Percentiles rank a stretch among this genome's conserved stretches.
Evolutionary conservation across 306 rosid species (phyloP).

Genomic region (Abrus precatorius): DNA sequence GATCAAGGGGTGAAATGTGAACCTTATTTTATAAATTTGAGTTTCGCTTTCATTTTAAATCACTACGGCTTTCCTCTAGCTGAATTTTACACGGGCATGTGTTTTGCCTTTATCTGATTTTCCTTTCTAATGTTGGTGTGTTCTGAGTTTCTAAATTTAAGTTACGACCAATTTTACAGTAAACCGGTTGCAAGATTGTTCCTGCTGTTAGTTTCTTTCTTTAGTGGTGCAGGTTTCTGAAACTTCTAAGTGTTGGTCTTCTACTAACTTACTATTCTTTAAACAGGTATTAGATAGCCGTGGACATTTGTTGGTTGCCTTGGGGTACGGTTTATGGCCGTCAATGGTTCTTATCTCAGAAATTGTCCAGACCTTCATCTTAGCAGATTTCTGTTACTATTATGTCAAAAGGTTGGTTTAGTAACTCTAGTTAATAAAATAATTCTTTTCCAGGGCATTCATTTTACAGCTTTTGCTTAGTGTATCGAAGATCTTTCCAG

Average conservation of each 20-base stretch:
- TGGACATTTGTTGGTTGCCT: conserved; percentile 95
- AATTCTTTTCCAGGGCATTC: conserved; percentile 2
- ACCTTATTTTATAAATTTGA: conserved; percentile 6
- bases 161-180: background rate
- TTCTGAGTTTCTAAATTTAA: background rate
- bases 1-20: conserved; percentile 29
- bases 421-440: background rate
- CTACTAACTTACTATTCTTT: conserved; percentile 36
- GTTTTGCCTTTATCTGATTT: conserved; percentile 8
- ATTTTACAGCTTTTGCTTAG: conserved; percentile 8
- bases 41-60: background rate
- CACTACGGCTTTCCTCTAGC: conserved; percentile 24
- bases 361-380: conserved; percentile 96
- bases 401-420: conserved; percentile 85
- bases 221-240: conserved; percentile 7
- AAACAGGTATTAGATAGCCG: conserved; percentile 90
- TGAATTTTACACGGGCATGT: background rate
- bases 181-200: background rate
- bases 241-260: background rate
- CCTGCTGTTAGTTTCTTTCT: background rate
- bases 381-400: conserved; percentile 98
- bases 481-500: conserved; percentile 3
- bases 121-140: background rate
- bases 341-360: conserved; percentile 98
- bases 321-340: conserved; percentile 98